Evolutionary conservation across 2,329 filamentous ascomycete species (phyloP), one percentile per base, ranked within the genome.

Genomic region (Fusarium citri): DNA sequence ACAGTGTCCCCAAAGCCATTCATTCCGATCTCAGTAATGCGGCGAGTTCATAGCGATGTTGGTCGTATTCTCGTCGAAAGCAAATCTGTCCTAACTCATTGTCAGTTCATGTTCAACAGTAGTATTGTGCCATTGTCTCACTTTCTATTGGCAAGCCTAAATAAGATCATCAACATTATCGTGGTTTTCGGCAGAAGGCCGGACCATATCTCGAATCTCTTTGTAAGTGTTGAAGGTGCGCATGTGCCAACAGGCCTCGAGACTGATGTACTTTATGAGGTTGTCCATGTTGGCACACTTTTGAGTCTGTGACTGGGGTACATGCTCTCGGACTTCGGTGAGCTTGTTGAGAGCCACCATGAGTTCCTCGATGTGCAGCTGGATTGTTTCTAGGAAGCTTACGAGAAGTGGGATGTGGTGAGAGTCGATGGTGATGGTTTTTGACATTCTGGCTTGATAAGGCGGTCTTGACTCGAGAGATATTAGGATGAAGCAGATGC

Each of bases 181-280:
- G 12, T 10, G 3, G 10, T 10, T 4, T 18, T 11, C 16, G 34
- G 18, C 34, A n/a, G 31, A 37, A n/a, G 41, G 31, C 12, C 11
- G 45, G 4, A 34, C 34, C 46, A 43, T 30, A 15, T 56, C 40
- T 31, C 47, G 57, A 28, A 66, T 31, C 3, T 42, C 10, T 26
- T 20, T 51, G 28, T 56, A 66, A 5, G 26, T 55, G 9, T 46
- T 45, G 11, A 26, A 47, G 4, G 40, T 63, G 2, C 20, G 23
- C 41, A 55, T 40, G 31, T 37, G 26, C 64, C 64, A 63, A n/a
- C 28, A 15, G 9, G 46, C n/a, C n/a, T 66, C 63, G 4, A 50
- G 18, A 28, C 57, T 47, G 25, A 58, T 59, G 11, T 67, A 54
- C 6, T 20, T 45, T 23, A 55, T 26, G 15, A 68, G 63, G 2